Conservation (phyloP, 2,329 filamentous ascomycete genomes). For the Rhynchosporium graminicola region DNA sequence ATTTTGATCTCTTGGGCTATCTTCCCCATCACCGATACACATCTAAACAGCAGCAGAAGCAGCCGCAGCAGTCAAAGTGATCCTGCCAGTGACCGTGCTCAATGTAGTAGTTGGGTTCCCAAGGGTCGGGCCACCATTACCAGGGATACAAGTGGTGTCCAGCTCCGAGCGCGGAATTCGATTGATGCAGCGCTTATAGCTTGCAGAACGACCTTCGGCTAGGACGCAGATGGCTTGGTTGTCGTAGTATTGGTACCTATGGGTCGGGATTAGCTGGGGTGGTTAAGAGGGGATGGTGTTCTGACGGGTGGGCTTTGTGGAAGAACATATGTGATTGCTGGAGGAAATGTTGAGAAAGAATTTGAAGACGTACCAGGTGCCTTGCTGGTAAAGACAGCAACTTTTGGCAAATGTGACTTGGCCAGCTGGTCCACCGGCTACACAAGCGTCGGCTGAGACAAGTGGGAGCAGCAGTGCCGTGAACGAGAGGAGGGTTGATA, state of each 20-base stretch:
- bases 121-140: constrained; percentile 24
- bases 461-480: constrained; percentile 19
- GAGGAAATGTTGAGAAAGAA: neutral
- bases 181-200: constrained; percentile 24
- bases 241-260: constrained; percentile 31
- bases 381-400: constrained; percentile 27
- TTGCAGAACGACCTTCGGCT: neutral
- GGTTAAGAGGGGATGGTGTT: neutral
- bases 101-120: constrained; percentile 11
- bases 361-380: constrained; percentile 23
- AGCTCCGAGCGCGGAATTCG: constrained; percentile 20
- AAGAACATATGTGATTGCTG: neutral
- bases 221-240: constrained; percentile 29
- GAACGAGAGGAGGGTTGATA: constrained; percentile 19
- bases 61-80: constrained; percentile 16
- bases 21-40: neutral
- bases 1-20: neutral
- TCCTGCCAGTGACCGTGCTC: constrained; percentile 5
- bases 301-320: neutral
- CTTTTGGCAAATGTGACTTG: constrained; percentile 27
- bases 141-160: constrained; percentile 31
- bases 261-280: neutral
- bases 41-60: neutral
- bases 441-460: constrained; percentile 27
- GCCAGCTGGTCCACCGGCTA: constrained; percentile 29